Percentiles rank a stretch among this genome's conserved stretches.
Evolutionary conservation across 2,329 filamentous ascomycete species (phyloP).

Genomic region (Chrysoporthe puriensis): DNA sequence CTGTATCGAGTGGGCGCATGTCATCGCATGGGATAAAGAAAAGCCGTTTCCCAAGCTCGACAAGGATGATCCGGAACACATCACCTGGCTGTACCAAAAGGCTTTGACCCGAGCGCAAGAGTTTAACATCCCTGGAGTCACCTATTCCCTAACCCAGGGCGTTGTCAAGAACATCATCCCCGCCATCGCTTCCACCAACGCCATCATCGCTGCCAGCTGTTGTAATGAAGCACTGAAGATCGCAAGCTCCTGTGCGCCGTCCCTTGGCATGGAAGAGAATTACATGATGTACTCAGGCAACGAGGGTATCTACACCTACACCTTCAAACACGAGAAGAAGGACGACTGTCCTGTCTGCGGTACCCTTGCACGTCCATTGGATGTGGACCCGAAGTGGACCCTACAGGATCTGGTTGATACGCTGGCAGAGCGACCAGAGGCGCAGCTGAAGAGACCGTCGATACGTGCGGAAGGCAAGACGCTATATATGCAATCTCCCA

Average conservation of each 20-base stretch:
- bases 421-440: conserved; percentile 80
- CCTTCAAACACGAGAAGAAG: conserved; percentile 93
- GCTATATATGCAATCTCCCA: conserved; percentile 86
- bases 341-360: conserved; percentile 94
- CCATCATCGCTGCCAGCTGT: conserved; percentile 91
- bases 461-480: conserved; percentile 79
- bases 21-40: conserved; percentile 93
- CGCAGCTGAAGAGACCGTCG: conserved; percentile 92
- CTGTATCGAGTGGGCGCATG: conserved; percentile 98
- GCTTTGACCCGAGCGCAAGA: conserved; percentile 80
- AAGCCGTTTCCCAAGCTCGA: conserved; percentile 84
- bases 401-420: conserved; percentile 85
- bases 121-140: conserved; percentile 90
- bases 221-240: conserved; percentile 98
- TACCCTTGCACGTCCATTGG: conserved; percentile 74
- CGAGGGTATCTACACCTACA: conserved; percentile 95
- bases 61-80: conserved; percentile 95
- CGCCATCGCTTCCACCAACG: conserved; percentile 96
- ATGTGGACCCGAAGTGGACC: conserved; percentile 71
- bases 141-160: conserved; percentile 93
- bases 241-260: conserved; percentile 78
- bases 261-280: conserved; percentile 77
- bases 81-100: conserved; percentile 93
- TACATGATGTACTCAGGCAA: conserved; percentile 99
- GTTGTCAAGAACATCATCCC: conserved; percentile 99